phyloP scores from a whole-genome alignment of 352 stramenopile genomes.

The Globisporangium middletonii region DNA sequence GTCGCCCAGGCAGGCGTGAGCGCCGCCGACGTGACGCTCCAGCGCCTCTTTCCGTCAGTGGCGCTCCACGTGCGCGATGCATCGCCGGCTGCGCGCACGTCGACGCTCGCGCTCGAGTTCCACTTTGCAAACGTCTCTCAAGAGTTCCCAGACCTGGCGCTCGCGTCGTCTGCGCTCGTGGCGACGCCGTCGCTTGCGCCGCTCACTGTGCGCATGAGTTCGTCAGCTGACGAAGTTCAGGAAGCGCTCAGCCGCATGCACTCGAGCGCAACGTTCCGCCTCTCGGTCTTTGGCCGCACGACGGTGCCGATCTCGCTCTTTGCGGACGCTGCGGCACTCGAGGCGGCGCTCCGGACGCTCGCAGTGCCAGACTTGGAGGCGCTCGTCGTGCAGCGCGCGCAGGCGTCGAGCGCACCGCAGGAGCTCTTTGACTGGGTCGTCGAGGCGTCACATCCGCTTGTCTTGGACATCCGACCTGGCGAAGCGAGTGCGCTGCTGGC shows the following conservation, averaged over 20 bases:
- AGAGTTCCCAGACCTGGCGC: constrained; percentile 6
- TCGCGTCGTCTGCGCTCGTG: constrained; percentile 4
- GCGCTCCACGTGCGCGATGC: constrained; percentile 8
- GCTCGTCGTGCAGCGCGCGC: constrained; percentile 3
- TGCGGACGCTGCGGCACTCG: constrained; percentile 3
- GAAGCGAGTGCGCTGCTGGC: not conserved
- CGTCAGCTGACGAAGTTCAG: not conserved
- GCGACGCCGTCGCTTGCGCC: constrained; percentile 1
- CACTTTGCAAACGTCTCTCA: not conserved
- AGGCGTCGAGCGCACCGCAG: not conserved
- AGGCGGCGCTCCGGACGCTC: constrained; percentile 8
- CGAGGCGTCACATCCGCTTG: constrained; percentile 7
- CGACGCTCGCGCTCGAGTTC: constrained; percentile 5
- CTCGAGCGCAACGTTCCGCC: constrained; percentile 2
- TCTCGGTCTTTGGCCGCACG: constrained; percentile 6
- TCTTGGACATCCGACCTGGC: not conserved
- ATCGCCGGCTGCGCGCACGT: not conserved
- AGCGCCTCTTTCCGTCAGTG: not conserved
- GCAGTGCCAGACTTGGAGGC: not conserved
- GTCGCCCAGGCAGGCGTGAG: constrained; percentile 1
- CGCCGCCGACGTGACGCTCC: constrained; percentile 6
- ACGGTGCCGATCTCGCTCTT: constrained; percentile 4
- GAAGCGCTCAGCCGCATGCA: not conserved
- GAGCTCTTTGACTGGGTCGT: constrained; percentile 8
- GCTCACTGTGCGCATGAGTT: not conserved